phyloP scores from a whole-genome alignment of 306 rosid genomes.

The Begonia loranthoides region DNA sequence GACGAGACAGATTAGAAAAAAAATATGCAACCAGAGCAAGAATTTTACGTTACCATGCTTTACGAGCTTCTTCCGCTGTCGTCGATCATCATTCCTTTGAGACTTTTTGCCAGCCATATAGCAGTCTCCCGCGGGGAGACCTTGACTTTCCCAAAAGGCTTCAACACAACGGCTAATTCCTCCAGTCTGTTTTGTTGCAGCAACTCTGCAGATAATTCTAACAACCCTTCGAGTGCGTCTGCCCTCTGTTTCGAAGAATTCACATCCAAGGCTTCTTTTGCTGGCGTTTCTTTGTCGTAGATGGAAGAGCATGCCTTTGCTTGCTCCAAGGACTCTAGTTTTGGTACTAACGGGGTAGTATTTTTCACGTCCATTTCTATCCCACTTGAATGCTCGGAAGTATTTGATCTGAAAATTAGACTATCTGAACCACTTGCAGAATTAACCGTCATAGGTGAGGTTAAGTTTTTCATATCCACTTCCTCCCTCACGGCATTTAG shows the following conservation, averaged over 20 bases:
- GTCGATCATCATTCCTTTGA: conserved; percentile 86
- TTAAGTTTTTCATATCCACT: conserved; percentile 37
- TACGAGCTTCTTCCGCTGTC: conserved; percentile 58
- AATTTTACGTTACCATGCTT: conserved; percentile 7
- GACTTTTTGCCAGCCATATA: conserved; percentile 95
- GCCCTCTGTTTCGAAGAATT: conserved; percentile 92
- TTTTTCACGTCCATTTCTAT: conserved; percentile 17
- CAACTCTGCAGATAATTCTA: conserved; percentile 90
- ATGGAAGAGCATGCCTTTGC: conserved; percentile 23
- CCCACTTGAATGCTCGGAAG: no score
- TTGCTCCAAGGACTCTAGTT: conserved; percentile 35
- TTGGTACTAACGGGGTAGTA: conserved; percentile 22
- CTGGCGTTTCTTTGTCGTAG: conserved; percentile 51
- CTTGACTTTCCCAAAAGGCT: conserved; percentile 90
- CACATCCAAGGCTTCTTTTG: conserved; percentile 58
- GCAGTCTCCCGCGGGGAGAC: conserved; percentile 98
- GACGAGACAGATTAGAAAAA: no score
- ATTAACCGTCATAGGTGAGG: conserved; percentile 23
- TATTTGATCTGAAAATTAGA: conserved; percentile 24
- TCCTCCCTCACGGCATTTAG: conserved; percentile 69
- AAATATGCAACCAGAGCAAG: no score
- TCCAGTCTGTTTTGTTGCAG: conserved; percentile 74
- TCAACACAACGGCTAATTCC: conserved; percentile 82
- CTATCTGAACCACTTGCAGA: conserved; percentile 39
- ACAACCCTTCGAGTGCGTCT: conserved; percentile 95